A percentile compares a stretch with the other conserved stretches of the same genome.
These are phyloP conservation scores for Candida tunisiensis DNA, from an alignment of 1,139 yeast species.

Conservation along the genomic window DNA sequence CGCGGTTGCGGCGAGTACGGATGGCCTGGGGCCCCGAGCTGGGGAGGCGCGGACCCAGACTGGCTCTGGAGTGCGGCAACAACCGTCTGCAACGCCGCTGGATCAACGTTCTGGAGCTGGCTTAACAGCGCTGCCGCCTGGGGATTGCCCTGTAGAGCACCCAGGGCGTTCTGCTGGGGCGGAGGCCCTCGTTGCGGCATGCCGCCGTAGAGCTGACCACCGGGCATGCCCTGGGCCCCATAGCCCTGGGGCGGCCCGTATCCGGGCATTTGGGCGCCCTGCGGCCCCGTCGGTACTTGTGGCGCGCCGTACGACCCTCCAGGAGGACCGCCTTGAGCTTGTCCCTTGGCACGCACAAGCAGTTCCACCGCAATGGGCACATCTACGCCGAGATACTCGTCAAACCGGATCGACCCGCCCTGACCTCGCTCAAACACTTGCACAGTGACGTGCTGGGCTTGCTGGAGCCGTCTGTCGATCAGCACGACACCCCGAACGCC, in stretches of 20 bases:
- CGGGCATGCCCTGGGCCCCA: slow-evolving; percentile 7
- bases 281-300: slow-evolving; percentile 8
- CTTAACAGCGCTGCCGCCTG: slow-evolving; percentile 9
- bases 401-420: slow-evolving; percentile 54
- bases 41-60: too few relatives aligned
- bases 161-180: neutral
- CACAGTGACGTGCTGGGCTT: slow-evolving; percentile 35
- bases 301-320: slow-evolving; percentile 5
- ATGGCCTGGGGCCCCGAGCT: neutral
- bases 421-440: slow-evolving; percentile 56
- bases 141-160: neutral
- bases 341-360: slow-evolving; percentile 13
- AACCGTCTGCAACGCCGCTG: slow-evolving; percentile 15
- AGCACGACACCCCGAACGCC: slow-evolving; percentile 63
- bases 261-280: slow-evolving; percentile 5
- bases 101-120: slow-evolving; percentile 15
- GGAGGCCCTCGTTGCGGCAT: neutral
- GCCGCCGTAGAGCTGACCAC: slow-evolving; percentile 5
- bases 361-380: slow-evolving; percentile 46
- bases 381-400: slow-evolving; percentile 59
- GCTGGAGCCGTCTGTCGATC: slow-evolving; percentile 29
- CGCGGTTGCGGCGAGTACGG: neutral
- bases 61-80: slow-evolving; percentile 13
- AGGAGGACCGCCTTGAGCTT: too few relatives aligned
- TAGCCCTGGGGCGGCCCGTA: slow-evolving; percentile 7